Percentiles rank a stretch among this genome's conserved stretches.
Conservation (phyloP, 495 filamentous ascomycete genomes). For the Cercophora samala region DNA sequence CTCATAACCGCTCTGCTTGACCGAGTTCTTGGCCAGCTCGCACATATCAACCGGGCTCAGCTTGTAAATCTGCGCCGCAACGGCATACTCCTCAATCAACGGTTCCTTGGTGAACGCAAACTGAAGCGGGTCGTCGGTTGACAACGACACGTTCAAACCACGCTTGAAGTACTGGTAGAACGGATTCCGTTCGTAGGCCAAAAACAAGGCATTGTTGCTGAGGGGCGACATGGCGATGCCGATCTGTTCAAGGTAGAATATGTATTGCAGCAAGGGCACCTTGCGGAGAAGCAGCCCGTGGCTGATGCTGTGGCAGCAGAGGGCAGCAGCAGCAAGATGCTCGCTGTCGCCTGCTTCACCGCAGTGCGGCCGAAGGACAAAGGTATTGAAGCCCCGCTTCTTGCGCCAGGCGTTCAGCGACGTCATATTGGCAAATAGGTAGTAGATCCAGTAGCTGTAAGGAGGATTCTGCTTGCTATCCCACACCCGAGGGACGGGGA, state of each 20-base stretch:
- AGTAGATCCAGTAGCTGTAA: constrained; percentile 99
- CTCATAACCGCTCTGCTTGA: constrained; percentile 92
- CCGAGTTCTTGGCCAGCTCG: constrained; percentile 92
- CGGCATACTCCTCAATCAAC: constrained; percentile 95
- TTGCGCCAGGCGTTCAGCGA: constrained; percentile 91
- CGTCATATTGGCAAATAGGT: constrained; percentile 89
- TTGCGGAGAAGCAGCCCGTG: constrained; percentile 92
- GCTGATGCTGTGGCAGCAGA: constrained; percentile 96
- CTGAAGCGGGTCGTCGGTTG: constrained; percentile 94
- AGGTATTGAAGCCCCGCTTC: constrained; percentile 90
- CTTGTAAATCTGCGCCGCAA: constrained; percentile 98
- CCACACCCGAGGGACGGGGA: constrained; percentile 85
- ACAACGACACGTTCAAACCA: constrained; percentile 91
- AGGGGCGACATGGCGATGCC: constrained; percentile 98
- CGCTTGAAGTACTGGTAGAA: constrained; percentile 93
- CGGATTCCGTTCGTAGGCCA: constrained; percentile 96
- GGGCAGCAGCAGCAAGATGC: constrained; percentile 84
- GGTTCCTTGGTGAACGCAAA: constrained; percentile 99
- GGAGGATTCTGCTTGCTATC: constrained; percentile 90
- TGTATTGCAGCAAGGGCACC: constrained; percentile 90
- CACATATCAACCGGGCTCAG: constrained; percentile 98
- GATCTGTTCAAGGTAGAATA: constrained; percentile 97
- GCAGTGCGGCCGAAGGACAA: constrained; percentile 88
- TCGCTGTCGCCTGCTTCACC: constrained; percentile 97
- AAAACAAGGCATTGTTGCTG: constrained; percentile 94